Percentiles rank a stretch among this genome's conserved stretches.
These are phyloP conservation scores for Boletus sp. DNA, from an alignment of 768 basidiomycete genomes.

Conservation along the genomic window DNA sequence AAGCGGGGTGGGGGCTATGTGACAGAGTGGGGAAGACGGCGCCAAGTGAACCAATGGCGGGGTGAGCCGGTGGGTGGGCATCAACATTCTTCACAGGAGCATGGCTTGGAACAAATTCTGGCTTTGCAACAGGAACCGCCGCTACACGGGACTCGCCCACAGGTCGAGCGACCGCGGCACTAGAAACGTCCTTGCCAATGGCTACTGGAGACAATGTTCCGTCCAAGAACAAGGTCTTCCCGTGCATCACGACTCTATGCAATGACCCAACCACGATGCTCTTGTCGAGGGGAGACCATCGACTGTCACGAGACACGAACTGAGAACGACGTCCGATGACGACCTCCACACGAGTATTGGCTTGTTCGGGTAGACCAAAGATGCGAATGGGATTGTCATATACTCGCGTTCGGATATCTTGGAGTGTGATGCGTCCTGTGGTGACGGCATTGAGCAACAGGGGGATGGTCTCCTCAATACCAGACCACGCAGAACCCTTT, in stretches of 20 bases:
- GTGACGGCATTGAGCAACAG: constrained; percentile 83
- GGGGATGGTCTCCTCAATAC: constrained; percentile 84
- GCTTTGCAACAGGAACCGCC: constrained; percentile 19
- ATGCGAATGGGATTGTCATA: constrained; percentile 92
- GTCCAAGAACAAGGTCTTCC: constrained; percentile 86
- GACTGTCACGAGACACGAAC: constrained; percentile 46
- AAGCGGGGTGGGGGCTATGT: constrained; percentile 67
- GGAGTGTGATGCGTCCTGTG: constrained; percentile 73
- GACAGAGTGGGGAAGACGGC: constrained; percentile 16
- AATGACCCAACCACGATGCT: constrained; percentile 65
- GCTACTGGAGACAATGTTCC: constrained; percentile 61
- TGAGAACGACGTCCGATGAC: constrained; percentile 72
- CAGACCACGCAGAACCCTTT: constrained; percentile 63
- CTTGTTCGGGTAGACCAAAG: constrained; percentile 85
- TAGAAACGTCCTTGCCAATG: constrained; percentile 71
- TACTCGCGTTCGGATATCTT: constrained; percentile 77
- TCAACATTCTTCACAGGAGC: constrained; percentile 33
- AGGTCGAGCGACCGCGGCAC: constrained; percentile 47
- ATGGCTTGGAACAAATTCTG: constrained; percentile 29
- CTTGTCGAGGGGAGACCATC: constrained; percentile 84
- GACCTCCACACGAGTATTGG: constrained; percentile 87
- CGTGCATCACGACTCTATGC: constrained; percentile 88
- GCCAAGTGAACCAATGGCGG: constrained; percentile 6
- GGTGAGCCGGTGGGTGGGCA: constrained; percentile 15
- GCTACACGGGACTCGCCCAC: constrained; percentile 28